A percentile compares a stretch with the other conserved stretches of the same genome.
These are phyloP conservation scores for Colletotrichum brevisporum DNA, from an alignment of 2,329 filamentous ascomycete species.

Conservation along the genomic window DNA sequence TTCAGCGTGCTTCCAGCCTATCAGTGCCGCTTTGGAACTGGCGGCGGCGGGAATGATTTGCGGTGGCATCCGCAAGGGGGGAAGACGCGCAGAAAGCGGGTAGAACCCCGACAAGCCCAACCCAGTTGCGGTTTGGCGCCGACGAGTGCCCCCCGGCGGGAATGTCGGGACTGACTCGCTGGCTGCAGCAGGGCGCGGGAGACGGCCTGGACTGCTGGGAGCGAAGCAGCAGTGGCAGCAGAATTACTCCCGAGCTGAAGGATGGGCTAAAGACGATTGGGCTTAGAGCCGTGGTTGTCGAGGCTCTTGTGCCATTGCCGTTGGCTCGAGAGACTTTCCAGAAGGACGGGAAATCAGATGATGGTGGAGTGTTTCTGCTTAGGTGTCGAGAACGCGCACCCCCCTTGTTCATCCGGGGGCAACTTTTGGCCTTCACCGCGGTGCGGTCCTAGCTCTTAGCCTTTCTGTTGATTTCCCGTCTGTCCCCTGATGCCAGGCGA, in stretches of 20 bases:
- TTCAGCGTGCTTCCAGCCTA: not conserved
- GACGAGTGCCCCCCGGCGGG: not conserved
- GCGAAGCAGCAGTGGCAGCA: no score
- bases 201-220: not conserved
- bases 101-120: conserved; percentile 33
- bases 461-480: conserved; percentile 21
- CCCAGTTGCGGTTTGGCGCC: conserved; percentile 15
- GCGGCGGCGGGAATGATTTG: conserved; percentile 26
- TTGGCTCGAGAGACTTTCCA: not conserved
- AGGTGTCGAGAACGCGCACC: conserved; percentile 9
- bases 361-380: conserved; percentile 23
- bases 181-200: conserved; percentile 10
- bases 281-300: not conserved
- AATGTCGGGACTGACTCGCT: conserved; percentile 31
- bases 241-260: no score
- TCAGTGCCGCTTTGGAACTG: conserved; percentile 1
- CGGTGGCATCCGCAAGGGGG: conserved; percentile 22
- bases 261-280: no score
- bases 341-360: conserved; percentile 26
- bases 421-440: conserved; percentile 24
- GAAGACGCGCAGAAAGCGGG: conserved; percentile 30
- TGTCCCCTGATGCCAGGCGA: not conserved
- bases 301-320: not conserved
- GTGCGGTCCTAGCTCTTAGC: not conserved
- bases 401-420: conserved; percentile 17